phyloP scores from a whole-genome alignment of 2,329 filamentous ascomycete species.

The Aspergillus flavus region DNA sequence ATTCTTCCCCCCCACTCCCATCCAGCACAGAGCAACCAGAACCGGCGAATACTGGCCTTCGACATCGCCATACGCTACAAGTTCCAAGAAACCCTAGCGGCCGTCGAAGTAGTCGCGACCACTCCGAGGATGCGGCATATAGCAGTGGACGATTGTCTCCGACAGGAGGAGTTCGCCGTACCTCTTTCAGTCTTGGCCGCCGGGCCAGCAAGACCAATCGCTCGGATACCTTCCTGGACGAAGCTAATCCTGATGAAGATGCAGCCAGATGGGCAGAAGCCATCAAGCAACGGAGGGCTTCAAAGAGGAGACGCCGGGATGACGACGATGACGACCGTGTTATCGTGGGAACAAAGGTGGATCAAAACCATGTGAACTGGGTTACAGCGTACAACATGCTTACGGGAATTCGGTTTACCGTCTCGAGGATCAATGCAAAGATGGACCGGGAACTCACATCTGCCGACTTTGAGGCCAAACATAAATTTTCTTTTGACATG shows the following conservation, averaged over 20 bases:
- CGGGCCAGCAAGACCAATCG: conserved; percentile 82
- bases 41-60: conserved; percentile 61
- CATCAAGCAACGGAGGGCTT: conserved; percentile 87
- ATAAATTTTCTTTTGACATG: conserved; percentile 99
- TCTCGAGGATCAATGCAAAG: conserved; percentile 95
- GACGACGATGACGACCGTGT: conserved; percentile 90
- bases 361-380: conserved; percentile 96
- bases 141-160: conserved; percentile 83
- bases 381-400: conserved; percentile 99
- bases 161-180: conserved; percentile 66
- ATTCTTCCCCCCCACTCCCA: conserved; percentile 56
- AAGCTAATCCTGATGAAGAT: conserved; percentile 84
- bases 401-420: conserved; percentile 95
- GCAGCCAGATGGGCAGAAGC: conserved; percentile 90
- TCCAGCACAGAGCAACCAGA: conserved; percentile 60
- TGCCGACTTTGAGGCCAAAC: conserved; percentile 88
- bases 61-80: conserved; percentile 85
- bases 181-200: conserved; percentile 80
- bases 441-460: conserved; percentile 87
- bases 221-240: conserved; percentile 81
- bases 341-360: conserved; percentile 94
- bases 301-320: conserved; percentile 79
- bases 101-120: conserved; percentile 67
- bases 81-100: conserved; percentile 71
- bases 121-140: conserved; percentile 62